Evolutionary conservation across 169 alveolate genomes (phyloP).

Genomic region (Plasmodium coatneyi): DNA sequence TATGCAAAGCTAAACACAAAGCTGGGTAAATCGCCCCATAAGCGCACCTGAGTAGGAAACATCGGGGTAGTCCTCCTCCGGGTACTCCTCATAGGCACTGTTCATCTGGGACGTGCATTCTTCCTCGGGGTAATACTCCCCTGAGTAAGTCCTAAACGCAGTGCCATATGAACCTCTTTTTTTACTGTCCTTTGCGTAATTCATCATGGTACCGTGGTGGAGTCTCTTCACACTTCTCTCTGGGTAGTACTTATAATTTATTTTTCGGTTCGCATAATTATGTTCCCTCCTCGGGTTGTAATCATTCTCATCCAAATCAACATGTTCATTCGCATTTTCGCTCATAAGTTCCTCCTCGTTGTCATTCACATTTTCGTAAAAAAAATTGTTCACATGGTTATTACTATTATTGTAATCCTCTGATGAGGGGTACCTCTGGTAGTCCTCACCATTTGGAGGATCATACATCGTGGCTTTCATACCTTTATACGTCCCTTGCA

Average conservation of each 20-base stretch:
- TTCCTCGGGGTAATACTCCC: constrained; percentile 13
- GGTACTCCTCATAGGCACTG: constrained; percentile 3
- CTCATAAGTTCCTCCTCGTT: neutral
- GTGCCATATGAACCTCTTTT: neutral
- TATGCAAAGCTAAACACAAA: neutral
- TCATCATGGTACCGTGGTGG: constrained; percentile 12
- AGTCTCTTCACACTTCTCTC: constrained; percentile 48
- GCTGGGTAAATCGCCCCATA: neutral
- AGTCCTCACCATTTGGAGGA: constrained; percentile 21
- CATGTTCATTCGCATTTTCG: constrained; percentile 26
- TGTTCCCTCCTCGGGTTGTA: constrained; percentile 23
- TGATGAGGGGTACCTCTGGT: constrained; percentile 10
- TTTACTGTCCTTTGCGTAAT: constrained; percentile 21
- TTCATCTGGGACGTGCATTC: constrained; percentile 7
- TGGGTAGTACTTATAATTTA: constrained; percentile 15
- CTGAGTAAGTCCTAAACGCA: constrained; percentile 2
- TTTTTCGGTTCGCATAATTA: constrained; percentile 6
- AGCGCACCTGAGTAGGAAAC: constrained; percentile 5
- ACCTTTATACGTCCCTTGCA: constrained; percentile 8
- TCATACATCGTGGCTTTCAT: constrained; percentile 12
- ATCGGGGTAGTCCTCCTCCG: constrained; percentile 3
- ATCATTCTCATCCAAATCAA: constrained; percentile 13
- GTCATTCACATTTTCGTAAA: constrained; percentile 30
- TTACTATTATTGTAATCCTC: constrained; percentile 31
- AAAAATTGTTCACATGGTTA: neutral